Conservation (phyloP, 106 monocot genomes). For the Amphibolis antarctica region DNA sequence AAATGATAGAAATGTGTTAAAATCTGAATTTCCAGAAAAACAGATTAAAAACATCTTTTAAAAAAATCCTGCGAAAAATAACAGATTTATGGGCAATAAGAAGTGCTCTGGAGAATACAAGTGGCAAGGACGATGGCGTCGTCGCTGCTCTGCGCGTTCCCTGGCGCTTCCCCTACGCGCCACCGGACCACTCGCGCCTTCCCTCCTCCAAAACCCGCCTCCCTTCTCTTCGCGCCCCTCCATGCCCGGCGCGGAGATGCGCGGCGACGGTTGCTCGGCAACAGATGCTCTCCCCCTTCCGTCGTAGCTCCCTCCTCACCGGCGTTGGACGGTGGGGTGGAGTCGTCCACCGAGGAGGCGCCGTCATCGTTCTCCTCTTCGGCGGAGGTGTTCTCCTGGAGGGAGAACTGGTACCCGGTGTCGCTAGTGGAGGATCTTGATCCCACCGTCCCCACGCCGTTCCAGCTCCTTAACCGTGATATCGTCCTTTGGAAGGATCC, state of each 20-base stretch:
- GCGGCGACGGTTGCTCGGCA: neutral
- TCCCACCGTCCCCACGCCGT: conserved; percentile 58
- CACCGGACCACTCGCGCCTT: neutral
- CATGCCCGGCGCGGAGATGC: neutral
- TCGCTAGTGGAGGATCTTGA: conserved; percentile 89
- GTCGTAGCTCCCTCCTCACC: neutral
- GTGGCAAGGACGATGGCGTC: neutral
- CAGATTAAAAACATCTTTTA: no score
- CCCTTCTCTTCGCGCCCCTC: neutral
- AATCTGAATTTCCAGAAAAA: no score
- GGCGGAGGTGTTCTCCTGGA: conserved; percentile 54
- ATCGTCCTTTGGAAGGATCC: conserved; percentile 86
- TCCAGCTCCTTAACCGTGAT: conserved; percentile 92
- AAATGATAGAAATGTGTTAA: no score
- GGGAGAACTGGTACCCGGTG: conserved; percentile 94
- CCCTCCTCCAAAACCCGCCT: neutral
- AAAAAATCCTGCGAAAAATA: no score
- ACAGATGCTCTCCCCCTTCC: neutral
- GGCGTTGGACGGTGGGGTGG: neutral
- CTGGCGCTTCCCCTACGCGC: neutral
- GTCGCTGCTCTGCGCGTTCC: neutral
- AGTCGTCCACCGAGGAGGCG: neutral
- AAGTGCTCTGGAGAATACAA: no score
- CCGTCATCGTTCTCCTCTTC: conserved; percentile 13
- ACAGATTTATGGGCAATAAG: no score